Percentiles rank a stretch among this genome's conserved stretches.
These are phyloP conservation scores for Madurella mycetomatis DNA, from an alignment of 2,329 filamentous ascomycete species.

Conservation along the genomic window DNA sequence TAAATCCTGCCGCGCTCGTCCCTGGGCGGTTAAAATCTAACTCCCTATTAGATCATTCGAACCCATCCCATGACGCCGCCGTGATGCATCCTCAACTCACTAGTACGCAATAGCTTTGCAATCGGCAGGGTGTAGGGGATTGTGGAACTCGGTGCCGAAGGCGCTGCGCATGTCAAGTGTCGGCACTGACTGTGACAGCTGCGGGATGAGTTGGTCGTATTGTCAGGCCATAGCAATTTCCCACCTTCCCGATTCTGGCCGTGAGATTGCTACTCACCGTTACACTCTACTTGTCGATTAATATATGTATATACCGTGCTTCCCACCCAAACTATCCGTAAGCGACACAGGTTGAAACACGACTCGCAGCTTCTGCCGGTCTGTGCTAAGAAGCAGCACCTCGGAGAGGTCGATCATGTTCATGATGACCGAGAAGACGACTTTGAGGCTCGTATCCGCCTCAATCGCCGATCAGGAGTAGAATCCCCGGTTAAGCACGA, in stretches of 20 bases:
- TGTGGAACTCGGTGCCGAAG: constrained; percentile 9
- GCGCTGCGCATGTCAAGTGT: background rate
- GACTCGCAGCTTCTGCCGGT: constrained; percentile 1
- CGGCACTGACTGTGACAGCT: background rate
- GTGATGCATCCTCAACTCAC: background rate
- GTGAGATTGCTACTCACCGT: constrained; percentile 9
- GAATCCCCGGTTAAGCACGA: background rate
- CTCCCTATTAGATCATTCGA: background rate
- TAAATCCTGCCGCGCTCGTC: background rate
- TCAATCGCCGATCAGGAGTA: background rate
- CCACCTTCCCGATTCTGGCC: constrained; percentile 13
- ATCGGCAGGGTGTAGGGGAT: background rate
- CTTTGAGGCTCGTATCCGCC: too few relatives aligned
- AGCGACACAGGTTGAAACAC: constrained; percentile 13
- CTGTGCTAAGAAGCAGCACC: background rate
- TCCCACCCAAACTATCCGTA: constrained; percentile 1
- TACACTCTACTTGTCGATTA: constrained; percentile 8
- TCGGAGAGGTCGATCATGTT: background rate
- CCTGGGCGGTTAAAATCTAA: constrained; percentile 4
- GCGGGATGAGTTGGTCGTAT: constrained; percentile 2
- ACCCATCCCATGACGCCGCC: background rate
- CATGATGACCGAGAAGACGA: background rate
- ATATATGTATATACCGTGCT: constrained; percentile 17
- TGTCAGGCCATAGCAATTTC: background rate
- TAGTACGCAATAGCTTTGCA: constrained; percentile 12